Percentiles rank a stretch among this genome's conserved stretches.
Conservation (phyloP, 306 rosid species). For the Glycine latifolia region DNA sequence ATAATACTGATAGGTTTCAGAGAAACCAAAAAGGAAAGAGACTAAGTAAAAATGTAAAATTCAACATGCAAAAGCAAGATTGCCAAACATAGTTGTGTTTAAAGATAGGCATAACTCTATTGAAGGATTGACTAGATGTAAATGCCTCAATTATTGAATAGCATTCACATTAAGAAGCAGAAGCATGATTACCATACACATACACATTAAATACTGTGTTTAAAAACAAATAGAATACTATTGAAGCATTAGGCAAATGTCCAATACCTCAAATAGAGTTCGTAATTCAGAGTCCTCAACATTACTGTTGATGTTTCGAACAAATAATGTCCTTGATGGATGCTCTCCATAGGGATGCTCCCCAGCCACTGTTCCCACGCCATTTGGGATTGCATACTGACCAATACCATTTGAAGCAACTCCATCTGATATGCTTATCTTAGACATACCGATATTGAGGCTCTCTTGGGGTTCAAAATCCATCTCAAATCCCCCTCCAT, state of each 20-base stretch:
- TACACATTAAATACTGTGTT: conserved; percentile 22
- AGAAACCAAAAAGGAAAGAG: too few species aligned
- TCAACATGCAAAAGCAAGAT: conserved; percentile 16
- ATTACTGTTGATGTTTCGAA: conserved; percentile 89
- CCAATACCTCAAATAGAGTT: conserved; percentile 81
- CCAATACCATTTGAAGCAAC: conserved; percentile 64
- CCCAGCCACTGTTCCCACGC: conserved; percentile 86
- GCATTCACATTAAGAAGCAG: too few species aligned
- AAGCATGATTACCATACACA: not conserved
- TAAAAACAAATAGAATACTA: conserved; percentile 22
- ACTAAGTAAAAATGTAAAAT: too few species aligned
- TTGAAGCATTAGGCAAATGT: conserved; percentile 15
- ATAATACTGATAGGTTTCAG: too few species aligned
- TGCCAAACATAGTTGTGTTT: not conserved
- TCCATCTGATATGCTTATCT: conserved; percentile 67
- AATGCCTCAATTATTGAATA: too few species aligned
- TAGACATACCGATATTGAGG: conserved; percentile 65
- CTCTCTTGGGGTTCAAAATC: conserved; percentile 77
- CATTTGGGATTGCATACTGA: conserved; percentile 71
- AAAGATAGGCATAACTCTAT: too few species aligned
- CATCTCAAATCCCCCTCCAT: conserved; percentile 92
- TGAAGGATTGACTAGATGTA: too few species aligned
- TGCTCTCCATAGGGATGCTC: conserved; percentile 98
- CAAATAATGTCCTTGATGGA: conserved; percentile 94
- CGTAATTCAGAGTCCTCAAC: conserved; percentile 84